Evolutionary conservation across 257 asterid genomes (phyloP).

Genomic region (Coffea canephora): DNA sequence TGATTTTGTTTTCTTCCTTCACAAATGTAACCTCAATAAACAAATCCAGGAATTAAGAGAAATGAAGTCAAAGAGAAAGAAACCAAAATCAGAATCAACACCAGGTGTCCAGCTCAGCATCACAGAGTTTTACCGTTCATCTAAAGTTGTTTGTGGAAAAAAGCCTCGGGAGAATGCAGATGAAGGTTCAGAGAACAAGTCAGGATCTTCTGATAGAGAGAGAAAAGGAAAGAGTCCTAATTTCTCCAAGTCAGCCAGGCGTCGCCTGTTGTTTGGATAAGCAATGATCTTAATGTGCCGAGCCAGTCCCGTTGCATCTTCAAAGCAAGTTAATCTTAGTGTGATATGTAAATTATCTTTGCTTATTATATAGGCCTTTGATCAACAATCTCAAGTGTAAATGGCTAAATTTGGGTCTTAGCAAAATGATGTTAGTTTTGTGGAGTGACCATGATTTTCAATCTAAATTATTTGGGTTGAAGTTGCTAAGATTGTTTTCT

Average conservation of each 20-base stretch:
- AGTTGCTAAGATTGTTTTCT: too few relatives aligned
- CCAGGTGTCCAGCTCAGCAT: slow-evolving; percentile 61
- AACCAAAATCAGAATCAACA: slow-evolving; percentile 43
- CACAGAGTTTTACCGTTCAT: slow-evolving; percentile 68
- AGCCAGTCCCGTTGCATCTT: neutral
- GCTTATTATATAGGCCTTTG: too few relatives aligned
- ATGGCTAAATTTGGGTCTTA: too few relatives aligned
- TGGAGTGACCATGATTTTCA: too few relatives aligned
- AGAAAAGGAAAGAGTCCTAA: slow-evolving; percentile 39
- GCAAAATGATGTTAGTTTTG: too few relatives aligned
- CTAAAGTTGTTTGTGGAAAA: slow-evolving; percentile 43
- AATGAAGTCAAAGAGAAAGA: slow-evolving; percentile 44
- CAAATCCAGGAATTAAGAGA: slow-evolving; percentile 64
- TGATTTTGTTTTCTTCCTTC: neutral
- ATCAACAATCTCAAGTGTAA: too few relatives aligned
- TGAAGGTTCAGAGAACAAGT: slow-evolving; percentile 19
- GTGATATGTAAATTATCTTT: neutral
- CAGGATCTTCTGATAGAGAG: slow-evolving; percentile 45
- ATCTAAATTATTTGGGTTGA: too few relatives aligned
- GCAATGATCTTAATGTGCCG: neutral
- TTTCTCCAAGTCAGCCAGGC: slow-evolving; percentile 71
- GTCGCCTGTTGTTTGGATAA: slow-evolving; percentile 66
- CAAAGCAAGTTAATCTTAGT: neutral
- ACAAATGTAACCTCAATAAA: slow-evolving; percentile 3
- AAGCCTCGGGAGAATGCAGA: slow-evolving; percentile 37